phyloP scores from a whole-genome alignment of 192 early-diverging fungal species.

The Coemansia javaensis region DNA sequence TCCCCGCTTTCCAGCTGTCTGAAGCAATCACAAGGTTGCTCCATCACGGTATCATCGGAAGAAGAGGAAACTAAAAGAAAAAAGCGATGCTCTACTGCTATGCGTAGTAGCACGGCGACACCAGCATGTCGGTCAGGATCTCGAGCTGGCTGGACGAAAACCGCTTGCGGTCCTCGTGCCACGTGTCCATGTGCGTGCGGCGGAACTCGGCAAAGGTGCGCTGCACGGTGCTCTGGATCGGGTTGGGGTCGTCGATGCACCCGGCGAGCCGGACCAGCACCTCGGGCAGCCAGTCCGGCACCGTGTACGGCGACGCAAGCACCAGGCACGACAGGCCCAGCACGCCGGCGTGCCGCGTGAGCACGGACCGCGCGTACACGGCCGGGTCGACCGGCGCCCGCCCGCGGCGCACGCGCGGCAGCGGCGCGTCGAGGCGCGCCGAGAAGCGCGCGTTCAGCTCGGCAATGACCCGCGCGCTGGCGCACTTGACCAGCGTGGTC shows the following conservation, averaged over 20 bases:
- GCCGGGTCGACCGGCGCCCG: constrained; percentile 21
- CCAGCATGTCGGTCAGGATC: constrained; percentile 82
- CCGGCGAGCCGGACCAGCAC: constrained; percentile 71
- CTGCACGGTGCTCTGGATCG: constrained; percentile 79
- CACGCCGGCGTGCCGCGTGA: constrained; percentile 81
- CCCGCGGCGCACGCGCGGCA: constrained; percentile 29
- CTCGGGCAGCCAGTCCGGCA: constrained; percentile 87
- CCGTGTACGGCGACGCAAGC: constrained; percentile 89
- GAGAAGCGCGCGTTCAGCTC: constrained; percentile 40
- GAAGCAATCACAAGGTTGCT: no score
- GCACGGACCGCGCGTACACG: constrained; percentile 35
- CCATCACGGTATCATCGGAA: no score
- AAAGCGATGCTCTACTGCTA: constrained; percentile 10
- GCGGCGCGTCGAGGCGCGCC: constrained; percentile 17
- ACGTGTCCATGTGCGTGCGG: constrained; percentile 91
- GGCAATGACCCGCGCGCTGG: constrained; percentile 25
- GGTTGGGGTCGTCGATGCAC: constrained; percentile 78
- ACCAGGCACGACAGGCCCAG: constrained; percentile 84
- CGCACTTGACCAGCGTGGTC: constrained; percentile 42
- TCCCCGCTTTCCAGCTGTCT: no score
- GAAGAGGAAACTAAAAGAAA: no score
- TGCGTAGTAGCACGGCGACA: constrained; percentile 81
- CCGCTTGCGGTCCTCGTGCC: constrained; percentile 79
- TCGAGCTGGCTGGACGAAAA: constrained; percentile 77
- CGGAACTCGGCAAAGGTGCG: constrained; percentile 90